Evolutionary conservation across 768 basidiomycete genomes (phyloP).

Genomic region (Boletus sp.): DNA sequence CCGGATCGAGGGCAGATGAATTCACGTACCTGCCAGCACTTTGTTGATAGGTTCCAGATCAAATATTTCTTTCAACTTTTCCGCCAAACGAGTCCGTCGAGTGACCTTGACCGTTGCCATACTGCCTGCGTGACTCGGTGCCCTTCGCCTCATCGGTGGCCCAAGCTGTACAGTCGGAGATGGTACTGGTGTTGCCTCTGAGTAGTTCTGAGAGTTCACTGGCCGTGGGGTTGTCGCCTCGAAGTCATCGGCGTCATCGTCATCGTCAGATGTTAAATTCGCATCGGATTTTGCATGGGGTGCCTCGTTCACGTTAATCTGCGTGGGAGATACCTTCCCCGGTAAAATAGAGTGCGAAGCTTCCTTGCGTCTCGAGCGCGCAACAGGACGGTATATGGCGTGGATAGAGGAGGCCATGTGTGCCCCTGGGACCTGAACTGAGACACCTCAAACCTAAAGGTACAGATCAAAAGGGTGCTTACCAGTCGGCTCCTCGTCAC

Average conservation of each 20-base stretch:
- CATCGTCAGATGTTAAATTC: constrained; percentile 44
- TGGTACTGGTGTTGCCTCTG: background rate
- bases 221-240: constrained; percentile 48
- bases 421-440: constrained; percentile 30
- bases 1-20: background rate
- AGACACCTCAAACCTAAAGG: background rate
- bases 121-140: constrained; percentile 49
- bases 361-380: constrained; percentile 53
- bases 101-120: constrained; percentile 70
- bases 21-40: constrained; percentile 70
- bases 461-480: constrained; percentile 25
- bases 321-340: constrained; percentile 2
- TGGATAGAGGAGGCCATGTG: constrained; percentile 82
- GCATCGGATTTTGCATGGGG: constrained; percentile 33
- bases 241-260: constrained; percentile 56
- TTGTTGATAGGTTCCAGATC: constrained; percentile 77
- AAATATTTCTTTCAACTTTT: constrained; percentile 88
- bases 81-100: constrained; percentile 70
- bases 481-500: constrained; percentile 55
- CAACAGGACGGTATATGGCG: constrained; percentile 79
- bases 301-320: constrained; percentile 30
- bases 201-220: constrained; percentile 17
- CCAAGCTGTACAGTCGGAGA: constrained; percentile 16
- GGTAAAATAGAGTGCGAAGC: constrained; percentile 16
- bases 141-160: constrained; percentile 22